Percentiles rank a stretch among this genome's conserved stretches.
Evolutionary conservation across 2,329 filamentous ascomycete species (phyloP).

Genomic region (Aaosphaeria arxii): DNA sequence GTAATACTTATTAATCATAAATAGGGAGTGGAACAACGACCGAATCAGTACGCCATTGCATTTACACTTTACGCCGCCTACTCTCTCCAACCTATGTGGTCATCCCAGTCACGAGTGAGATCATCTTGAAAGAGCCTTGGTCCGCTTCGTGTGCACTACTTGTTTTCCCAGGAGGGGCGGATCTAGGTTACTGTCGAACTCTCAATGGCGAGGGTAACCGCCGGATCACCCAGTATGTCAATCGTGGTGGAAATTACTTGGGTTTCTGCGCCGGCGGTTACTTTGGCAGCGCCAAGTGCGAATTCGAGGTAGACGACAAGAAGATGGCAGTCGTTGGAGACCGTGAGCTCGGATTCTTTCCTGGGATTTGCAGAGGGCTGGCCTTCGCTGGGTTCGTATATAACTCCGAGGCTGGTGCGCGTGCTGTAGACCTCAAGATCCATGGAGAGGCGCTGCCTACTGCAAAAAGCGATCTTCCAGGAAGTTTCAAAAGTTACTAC

Average conservation of each 20-base stretch:
- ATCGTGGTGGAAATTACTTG: conserved; percentile 78
- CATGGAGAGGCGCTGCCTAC: conserved; percentile 56
- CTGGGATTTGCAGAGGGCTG: conserved; percentile 78
- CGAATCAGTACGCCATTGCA: conserved; percentile 85
- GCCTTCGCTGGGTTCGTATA: conserved; percentile 91
- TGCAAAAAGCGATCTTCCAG: conserved; percentile 50
- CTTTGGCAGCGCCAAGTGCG: conserved; percentile 76
- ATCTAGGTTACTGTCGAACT: conserved; percentile 82
- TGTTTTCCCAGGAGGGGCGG: conserved; percentile 91
- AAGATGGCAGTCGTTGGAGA: conserved; percentile 81
- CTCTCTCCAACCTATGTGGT: conserved; percentile 91
- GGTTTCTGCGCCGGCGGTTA: conserved; percentile 95
- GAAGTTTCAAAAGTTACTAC: conserved; percentile 75
- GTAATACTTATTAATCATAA: neutral
- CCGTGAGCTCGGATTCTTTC: conserved; percentile 84
- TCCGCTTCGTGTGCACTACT: conserved; percentile 79
- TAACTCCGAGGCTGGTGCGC: conserved; percentile 79
- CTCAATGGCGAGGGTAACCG: conserved; percentile 87
- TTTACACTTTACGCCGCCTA: conserved; percentile 80
- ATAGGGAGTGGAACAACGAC: conserved; percentile 79
- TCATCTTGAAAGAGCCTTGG: conserved; percentile 91
- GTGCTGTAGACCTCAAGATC: conserved; percentile 66
- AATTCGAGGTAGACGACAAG: conserved; percentile 85
- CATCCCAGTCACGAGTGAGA: conserved; percentile 73
- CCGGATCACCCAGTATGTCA: conserved; percentile 79